These are phyloP conservation scores for Aspergillus eucalypticola DNA, from an alignment of 2,329 filamentous ascomycete species.

Conservation along the genomic window DNA sequence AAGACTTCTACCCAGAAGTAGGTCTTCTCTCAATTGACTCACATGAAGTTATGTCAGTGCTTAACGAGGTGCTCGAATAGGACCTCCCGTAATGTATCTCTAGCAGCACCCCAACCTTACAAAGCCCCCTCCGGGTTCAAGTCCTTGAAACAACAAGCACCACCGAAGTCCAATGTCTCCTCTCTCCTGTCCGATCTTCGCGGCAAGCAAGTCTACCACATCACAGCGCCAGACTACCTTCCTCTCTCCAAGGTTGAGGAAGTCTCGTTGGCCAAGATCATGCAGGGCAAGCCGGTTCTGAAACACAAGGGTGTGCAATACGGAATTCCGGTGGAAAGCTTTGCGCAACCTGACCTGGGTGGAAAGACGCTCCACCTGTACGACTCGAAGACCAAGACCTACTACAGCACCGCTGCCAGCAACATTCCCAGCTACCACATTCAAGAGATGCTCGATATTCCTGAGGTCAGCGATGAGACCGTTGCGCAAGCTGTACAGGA, in stretches of 20 bases:
- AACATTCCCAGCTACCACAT: constrained; percentile 38
- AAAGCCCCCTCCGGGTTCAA: constrained; percentile 48
- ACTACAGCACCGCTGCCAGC: constrained; percentile 27
- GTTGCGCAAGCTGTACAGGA: constrained; percentile 28
- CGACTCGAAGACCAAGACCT: constrained; percentile 38
- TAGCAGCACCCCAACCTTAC: constrained; percentile 39
- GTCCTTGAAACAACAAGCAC: constrained; percentile 33
- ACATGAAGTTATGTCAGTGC: neutral
- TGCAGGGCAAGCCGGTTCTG: constrained; percentile 45
- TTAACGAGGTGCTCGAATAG: constrained; percentile 3
- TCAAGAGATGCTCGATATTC: constrained; percentile 39
- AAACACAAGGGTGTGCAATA: constrained; percentile 46
- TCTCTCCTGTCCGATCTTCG: constrained; percentile 41
- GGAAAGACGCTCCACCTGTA: constrained; percentile 40
- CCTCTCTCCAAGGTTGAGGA: constrained; percentile 48
- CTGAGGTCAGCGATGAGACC: constrained; percentile 26
- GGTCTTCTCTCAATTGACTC: neutral
- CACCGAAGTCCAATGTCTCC: constrained; percentile 34
- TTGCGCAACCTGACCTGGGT: constrained; percentile 29
- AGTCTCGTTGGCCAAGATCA: constrained; percentile 43
- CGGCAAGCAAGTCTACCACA: constrained; percentile 52
- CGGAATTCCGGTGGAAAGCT: constrained; percentile 38
- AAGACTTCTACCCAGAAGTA: neutral
- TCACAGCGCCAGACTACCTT: constrained; percentile 48
- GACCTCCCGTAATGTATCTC: constrained; percentile 15